Evolutionary conservation across 2,329 filamentous ascomycete genomes (phyloP), one percentile per base, ranked within the genome.

Genomic region (Fusarium veterinarium): DNA sequence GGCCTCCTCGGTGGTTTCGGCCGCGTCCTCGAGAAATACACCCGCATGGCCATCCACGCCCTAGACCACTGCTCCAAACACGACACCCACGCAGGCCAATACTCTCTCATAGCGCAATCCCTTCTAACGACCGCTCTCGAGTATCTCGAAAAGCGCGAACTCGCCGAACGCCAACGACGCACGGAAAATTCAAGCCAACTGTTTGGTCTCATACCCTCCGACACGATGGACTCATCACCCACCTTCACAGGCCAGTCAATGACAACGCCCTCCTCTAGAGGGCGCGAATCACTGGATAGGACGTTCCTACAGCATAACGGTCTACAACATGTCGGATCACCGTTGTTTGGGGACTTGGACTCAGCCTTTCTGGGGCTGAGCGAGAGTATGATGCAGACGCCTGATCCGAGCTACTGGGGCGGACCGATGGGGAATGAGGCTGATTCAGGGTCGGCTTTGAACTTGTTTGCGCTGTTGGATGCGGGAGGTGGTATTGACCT

Each of bases 401-500:
- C 84, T 0, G 84, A 86, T 60, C 80, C 81, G 7, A 81, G 80
- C 4, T 80, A 82, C 13, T 81, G 85, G 77, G 80, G 79, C 55
- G 80, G 78, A 4, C 79, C 79, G 8, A 76, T 82, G 23, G 82
- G 83, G 1, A 77, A 76, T 16, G 85, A 84, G 9, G 79, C 78
- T 8, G 86, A 87, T 58, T 81, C 84, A 71, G 83, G 64, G 76
- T 87, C 76, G 75, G 85, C 66, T 69, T 60, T 88, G 28, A 88
- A 88, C 58, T 60, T 88, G 19, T 89, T 89, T 71, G 84, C 86
- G 2, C 66, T 88, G 51, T 76, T 88, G 40, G 86, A 88, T 41
- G 83, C 83, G 0, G 85, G 86, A 3, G 87, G 87, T 0, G 86
- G 87, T 12, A 88, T 89, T 60, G 86, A 88, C 73, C 77, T 88